Evolutionary conservation across 2,329 filamentous ascomycete species (phyloP), one percentile per base, ranked within the genome.

Genomic region (Fragosphaeria purpurea): DNA sequence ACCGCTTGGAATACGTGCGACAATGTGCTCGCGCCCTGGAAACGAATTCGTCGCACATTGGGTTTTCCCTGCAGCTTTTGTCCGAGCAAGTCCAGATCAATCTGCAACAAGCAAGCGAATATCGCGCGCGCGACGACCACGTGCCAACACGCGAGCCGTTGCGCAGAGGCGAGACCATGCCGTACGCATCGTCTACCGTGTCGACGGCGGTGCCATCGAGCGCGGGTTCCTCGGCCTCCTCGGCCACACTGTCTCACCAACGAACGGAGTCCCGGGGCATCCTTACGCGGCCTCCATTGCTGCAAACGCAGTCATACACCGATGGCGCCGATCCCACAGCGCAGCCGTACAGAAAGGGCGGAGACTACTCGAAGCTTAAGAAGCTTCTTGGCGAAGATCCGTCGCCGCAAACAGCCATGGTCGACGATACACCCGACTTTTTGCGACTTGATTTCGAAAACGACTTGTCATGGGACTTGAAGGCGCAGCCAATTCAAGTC

Each of bases 391-490:
- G 82, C 54, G 81, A 85, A 60, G 79, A 82, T 52, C 77, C 79
- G 4, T 73, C 75, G 4, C 73, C 76, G 12, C 70, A 72, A 54
- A 57, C 68, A 46, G 58, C 62, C 12, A 59, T 73, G 46, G 74
- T 79, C 4, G 88, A 95, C 56, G 89, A 95, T 58, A 82, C 79
- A 1, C 90, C 90, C 0, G 85, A 86, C 59, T 97, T 85, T 67
- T 70, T 98, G 57, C 84, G 81, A 55, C 80, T 96, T 44, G 91
- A 97, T 61, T 80, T 91, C 58, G 89, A 96, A 64, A 77, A 82
- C 47, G 93, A 97, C 60, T 83, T 98, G 4, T 85, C 87, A 2
- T 96, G 91, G 71, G 93, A 97, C 63, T 76, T 76, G 52, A 97
- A 96, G 67, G 70, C 74, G n/a, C 76, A 82, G 34, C 80, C 83